Base-by-base conservation (phyloP, 2,329 filamentous ascomycete genomes). In the Corniculantispora saksenae region DNA sequence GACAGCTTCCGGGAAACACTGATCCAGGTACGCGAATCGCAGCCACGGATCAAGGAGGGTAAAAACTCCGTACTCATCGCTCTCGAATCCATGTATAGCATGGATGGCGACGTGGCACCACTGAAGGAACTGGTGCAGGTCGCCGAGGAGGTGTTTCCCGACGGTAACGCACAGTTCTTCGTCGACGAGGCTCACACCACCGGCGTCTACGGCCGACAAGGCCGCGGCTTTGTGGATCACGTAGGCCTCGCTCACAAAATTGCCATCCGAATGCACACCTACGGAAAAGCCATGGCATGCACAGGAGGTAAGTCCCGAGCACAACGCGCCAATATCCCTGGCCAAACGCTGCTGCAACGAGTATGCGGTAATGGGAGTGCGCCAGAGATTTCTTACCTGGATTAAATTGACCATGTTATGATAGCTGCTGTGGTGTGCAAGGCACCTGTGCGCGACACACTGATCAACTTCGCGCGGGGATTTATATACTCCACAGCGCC, bases 101-200 rank as follows among this genome's bases (percentile, higher is more conserved):
- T 82, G 79, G 79, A 81, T 63, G 80, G 79, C 2, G 80, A 82
- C 66, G 50, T 81, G 0, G 74, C 73, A 48, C 79, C 78, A 0
- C 56, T 82, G 9, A 35, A 60, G 27, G 74, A 77, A n/a, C 66
- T 81, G 12, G 61, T 81, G 4, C 67, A 76, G 0, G 66, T 72
- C 9, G 73, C 75, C 1, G 70, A 77, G 2, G 71, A 76, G 8
- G 23, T 75, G 1, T 72, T 73, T 4, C 70, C 70, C 1, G 35
- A 63, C 0, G 75, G 74, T 0, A 80, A 78, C 67, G 80, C 76
- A 8, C 79, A 83, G 67, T 78, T 86, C 47, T 72, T 86, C 9
- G 78, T 86, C 0, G 84, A 87, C 67, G 84, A 87, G 68, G 84
- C 84, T 0, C 84, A 87, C 70, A 78, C 79, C 0, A 82, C 78